Evolutionary conservation across 257 asterid species (phyloP), one percentile per base, ranked within the genome.

Genomic region (Oldenlandia corymbosa): DNA sequence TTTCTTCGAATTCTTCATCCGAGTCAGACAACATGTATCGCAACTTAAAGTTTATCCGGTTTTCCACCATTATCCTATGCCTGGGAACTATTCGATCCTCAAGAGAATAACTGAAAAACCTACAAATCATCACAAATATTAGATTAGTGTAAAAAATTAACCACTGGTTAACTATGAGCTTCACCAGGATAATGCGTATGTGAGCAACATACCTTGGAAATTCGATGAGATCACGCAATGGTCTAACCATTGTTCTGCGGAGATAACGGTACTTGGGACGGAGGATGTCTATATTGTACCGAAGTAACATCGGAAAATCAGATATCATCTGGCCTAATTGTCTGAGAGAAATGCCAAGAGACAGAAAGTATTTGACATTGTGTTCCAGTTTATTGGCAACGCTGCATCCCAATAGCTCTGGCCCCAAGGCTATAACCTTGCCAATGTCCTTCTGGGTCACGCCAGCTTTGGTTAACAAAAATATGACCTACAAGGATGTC

Each of bases 31-130:
- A 68, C 96, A 89, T 87, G 73, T 85, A 85, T 5, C 87, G 82
- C 41, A 87, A 89, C 85, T 89, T 92, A 59, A 89, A 92, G 65
- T 87, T 87, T 34, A 92, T 53, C 50, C 85, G 85, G 50, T 87
- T 84, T 58, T 82, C 91, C 70, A 89, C 86, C 86, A 85, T 79
- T 11, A 80, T 75, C 78, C 68, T 76, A 74, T 89, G 95, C 75
- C 97, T 76, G 9, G 96, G 97, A 71, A 81, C 73, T 71, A 92
- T 89, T 69, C 96, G 68, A 4, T 67, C 90, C 12, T 92, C 96
- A 14, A 89, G 95, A 9, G 97, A 89, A 77, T 92, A 92, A 80
- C 99, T 92, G 81, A 92, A 92, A 82, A 83, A 92, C 88, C 99
- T 92, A 87, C 37, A 55, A 12, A 9, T 39, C 32, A 20, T 72